Evolutionary conservation across 495 filamentous ascomycete genomes (phyloP), one percentile per base, ranked within the genome.

Genomic region (Aspergillus avenaceus): DNA sequence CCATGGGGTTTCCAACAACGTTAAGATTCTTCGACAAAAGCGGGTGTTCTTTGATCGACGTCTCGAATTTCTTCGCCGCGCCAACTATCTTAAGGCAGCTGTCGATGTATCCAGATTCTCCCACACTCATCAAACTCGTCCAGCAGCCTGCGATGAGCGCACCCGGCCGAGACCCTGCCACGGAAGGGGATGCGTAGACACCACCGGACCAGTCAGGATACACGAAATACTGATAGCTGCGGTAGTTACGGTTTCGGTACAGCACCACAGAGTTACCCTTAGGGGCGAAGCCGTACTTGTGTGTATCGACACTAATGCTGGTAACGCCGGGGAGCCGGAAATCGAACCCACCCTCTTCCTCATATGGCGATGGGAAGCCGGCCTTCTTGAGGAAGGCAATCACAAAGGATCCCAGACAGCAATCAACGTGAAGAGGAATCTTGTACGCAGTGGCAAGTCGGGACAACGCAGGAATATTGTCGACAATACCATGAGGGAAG

Each of bases 201-300:
- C 93, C 93, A 56, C 93, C 93, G 31, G 86, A 84, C 93, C 93
- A 99, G 65, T 92, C 85, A 5, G 95, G 85, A 28, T 87, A 90
- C 66, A 99, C 82, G 67, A 96, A 97, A 76, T 99, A 99, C 64
- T 97, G 93, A 64, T 96, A 87, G 28, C 78, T 76, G 52, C 93
- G 84, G 41, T 95, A 81, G 36, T 79, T 69, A 32, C 82, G 74
- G 47, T 80, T 88, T 60, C 95, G 89, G 75, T 97, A 97, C 46
- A 99, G 81, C 14, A 96, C 70, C 8, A 90, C 91, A 23, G 84
- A 89, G 75, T 93, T 97, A 47, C 93, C 93, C 70, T 97, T 97
- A 19, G 93, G 93, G 0, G 93, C 95, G 68, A 99, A 99, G 21
- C 93, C 93, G 66, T 99, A 98, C 67, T 98, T 98, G 74, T 98